Evolutionary conservation across 1,284 basidiomycete species (phyloP).

Genomic region (Ustilago bromivora): DNA sequence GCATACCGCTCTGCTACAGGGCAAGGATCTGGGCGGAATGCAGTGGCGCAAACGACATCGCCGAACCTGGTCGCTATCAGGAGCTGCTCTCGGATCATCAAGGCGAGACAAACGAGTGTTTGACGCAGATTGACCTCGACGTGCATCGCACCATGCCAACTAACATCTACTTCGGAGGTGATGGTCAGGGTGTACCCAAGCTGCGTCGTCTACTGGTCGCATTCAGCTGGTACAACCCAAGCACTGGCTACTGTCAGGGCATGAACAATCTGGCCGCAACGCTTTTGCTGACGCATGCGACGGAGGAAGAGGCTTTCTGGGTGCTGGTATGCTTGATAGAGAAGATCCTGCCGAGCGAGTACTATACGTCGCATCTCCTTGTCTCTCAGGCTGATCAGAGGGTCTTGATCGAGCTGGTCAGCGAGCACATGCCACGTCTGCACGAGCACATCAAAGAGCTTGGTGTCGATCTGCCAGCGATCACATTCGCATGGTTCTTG

Average conservation of each 20-base stretch:
- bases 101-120: conserved; percentile 74
- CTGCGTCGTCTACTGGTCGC: conserved; percentile 87
- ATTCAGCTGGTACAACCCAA: conserved; percentile 79
- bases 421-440: conserved; percentile 81
- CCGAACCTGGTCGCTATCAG: conserved; percentile 89
- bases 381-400: conserved; percentile 93
- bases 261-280: conserved; percentile 97
- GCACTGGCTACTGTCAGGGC: conserved; percentile 72
- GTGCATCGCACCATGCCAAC: conserved; percentile 82
- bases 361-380: conserved; percentile 70
- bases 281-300: conserved; percentile 87
- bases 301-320: conserved; percentile 98
- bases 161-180: conserved; percentile 95
- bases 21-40: conserved; percentile 89
- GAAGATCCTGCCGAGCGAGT: conserved; percentile 71
- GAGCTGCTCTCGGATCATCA: conserved; percentile 79
- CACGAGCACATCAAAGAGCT: conserved; percentile 81
- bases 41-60: conserved; percentile 88
- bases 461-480: conserved; percentile 89
- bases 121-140: conserved; percentile 95
- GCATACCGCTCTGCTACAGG: conserved; percentile 88
- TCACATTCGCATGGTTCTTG: conserved; percentile 98
- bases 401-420: conserved; percentile 87
- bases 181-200: conserved; percentile 92
- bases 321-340: conserved; percentile 83